Evolutionary conservation across 768 basidiomycete species (phyloP).

Genomic region (Kwoniella botswanensis): DNA sequence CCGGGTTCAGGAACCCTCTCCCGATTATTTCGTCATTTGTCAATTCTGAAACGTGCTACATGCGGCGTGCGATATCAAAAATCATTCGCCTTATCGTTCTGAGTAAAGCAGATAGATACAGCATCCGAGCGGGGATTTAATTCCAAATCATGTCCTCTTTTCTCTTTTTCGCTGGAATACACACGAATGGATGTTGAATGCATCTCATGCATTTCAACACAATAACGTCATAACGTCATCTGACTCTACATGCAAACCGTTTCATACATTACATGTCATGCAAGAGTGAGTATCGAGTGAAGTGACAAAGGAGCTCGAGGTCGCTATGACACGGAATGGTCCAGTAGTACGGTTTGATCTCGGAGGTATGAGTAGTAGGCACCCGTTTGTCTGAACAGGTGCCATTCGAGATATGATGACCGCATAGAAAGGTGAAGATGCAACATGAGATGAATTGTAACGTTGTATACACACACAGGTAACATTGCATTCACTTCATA

Average conservation of each 20-base stretch:
- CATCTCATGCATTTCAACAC: not conserved
- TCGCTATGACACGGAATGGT: not conserved
- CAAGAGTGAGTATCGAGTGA: not conserved
- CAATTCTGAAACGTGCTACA: too few species aligned
- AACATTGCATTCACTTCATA: too few species aligned
- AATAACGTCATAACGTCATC: not conserved
- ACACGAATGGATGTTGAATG: not conserved
- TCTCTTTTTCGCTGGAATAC: too few species aligned
- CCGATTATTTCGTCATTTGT: too few species aligned
- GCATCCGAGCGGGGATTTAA: too few species aligned
- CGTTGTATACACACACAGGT: too few species aligned
- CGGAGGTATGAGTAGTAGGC: not conserved
- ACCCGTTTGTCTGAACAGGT: not conserved
- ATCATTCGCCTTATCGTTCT: too few species aligned
- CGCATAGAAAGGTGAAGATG: not conserved
- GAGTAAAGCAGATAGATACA: too few species aligned
- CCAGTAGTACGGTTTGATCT: not conserved
- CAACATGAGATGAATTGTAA: too few species aligned
- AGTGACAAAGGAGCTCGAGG: not conserved
- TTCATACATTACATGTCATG: not conserved
- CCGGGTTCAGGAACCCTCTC: too few species aligned
- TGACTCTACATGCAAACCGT: not conserved
- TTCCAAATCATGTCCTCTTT: too few species aligned
- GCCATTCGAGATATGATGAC: not conserved
- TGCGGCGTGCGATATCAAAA: too few species aligned